Evolutionary conservation across 2,329 filamentous ascomycete species (phyloP), one percentile per base, ranked within the genome.

Genomic region (Orbilia blumenaviensis): DNA sequence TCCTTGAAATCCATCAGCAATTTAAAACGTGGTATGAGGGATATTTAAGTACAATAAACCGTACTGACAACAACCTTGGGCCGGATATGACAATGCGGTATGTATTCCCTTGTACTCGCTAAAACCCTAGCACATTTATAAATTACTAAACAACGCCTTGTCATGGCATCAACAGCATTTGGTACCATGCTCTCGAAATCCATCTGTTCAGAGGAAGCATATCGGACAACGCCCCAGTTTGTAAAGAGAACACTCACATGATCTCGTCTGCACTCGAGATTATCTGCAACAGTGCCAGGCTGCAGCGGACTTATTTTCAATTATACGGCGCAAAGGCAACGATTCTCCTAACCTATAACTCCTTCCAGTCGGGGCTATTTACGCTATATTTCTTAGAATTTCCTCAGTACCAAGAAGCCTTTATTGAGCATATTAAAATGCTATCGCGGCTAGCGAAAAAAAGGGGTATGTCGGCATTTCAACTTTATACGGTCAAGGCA

Each of bases 351-450:
- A 75, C 56, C 1, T 75, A 75, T 32, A 64, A 68, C 54, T 48
- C 71, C 3, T 75, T 46, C 58, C 71, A 75, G 25, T 75, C 71
- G 2, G 36, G 63, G 2, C 14, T 75, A 10, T 60, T 60, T 23
- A 58, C 71, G 1, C 34, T 75, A 50, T 75, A 68, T 34, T 75
- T 75, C 16, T 56, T 75, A 34, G 71, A 75, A 14, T 41, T 58
- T n/a, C 27, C 18, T 7, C 46, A 75, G 21, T 64, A 67, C n/a
- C 1, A 44, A 9, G 71, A 75, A 9, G 56, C 63, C 5, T 75
- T 75, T 29, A 16, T 75, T 12, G 63, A 75, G 23, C 58, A 67
- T 29, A 16, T 58, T 21, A 75, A 75, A 48, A 42, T 36, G 16
- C 38, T 68, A 12, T 75, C 27, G 10, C 61, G 71, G 23, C 32